Conservation (phyloP, 345 rosid genomes). For the Anacardium occidentale region DNA sequence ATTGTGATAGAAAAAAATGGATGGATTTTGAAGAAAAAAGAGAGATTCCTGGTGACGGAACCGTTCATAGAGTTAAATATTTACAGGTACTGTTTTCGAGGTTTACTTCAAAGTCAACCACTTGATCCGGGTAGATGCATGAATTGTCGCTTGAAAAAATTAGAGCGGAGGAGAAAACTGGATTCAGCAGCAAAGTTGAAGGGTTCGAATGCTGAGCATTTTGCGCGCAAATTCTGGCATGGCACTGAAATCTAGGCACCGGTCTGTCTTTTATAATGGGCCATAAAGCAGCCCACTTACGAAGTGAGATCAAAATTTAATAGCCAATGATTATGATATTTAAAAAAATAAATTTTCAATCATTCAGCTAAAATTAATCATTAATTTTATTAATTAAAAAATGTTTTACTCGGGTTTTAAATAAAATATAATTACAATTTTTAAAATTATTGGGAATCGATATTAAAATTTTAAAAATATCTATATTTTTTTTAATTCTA, state of each 20-base stretch:
- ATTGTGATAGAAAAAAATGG: background rate
- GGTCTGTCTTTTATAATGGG: no score
- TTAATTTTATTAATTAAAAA: no score
- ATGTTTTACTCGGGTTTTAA: no score
- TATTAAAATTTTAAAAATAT: no score
- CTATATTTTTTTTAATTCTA: no score
- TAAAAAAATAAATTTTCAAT: no score
- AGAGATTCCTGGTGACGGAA: constrained; percentile 23
- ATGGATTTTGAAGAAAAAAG: background rate
- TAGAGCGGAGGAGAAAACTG: background rate
- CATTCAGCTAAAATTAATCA: no score
- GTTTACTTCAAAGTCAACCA: constrained; percentile 34
- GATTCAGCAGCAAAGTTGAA: constrained; percentile 6
- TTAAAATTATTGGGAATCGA: no score
- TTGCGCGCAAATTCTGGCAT: constrained; percentile 17
- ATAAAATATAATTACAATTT: no score
- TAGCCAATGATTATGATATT: no score
- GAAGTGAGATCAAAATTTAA: background rate
- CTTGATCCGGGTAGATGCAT: no score
- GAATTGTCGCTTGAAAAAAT: background rate
- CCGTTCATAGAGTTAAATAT: constrained; percentile 24
- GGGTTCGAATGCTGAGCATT: background rate
- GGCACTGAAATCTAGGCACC: background rate
- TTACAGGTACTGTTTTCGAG: constrained; percentile 27
- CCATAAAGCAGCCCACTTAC: background rate